Evolutionary conservation across 2,329 filamentous ascomycete genomes (phyloP).

Genomic region (Alternaria brassicae): DNA sequence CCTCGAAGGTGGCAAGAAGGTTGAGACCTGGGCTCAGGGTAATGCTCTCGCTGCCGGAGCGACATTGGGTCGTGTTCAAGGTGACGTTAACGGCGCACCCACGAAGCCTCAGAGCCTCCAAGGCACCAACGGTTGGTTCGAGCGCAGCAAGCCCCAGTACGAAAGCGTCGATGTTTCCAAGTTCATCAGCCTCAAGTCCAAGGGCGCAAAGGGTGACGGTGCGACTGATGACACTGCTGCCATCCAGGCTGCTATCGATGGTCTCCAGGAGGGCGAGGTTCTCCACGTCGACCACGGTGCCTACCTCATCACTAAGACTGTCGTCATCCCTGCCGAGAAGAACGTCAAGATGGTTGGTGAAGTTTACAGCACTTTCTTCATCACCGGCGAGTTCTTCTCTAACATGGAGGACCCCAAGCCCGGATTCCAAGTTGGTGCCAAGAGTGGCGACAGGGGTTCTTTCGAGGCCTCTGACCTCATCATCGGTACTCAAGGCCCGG

Average conservation of each 20-base stretch:
- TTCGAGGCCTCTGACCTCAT: slow-evolving; percentile 91
- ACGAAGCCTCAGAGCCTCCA: slow-evolving; percentile 73
- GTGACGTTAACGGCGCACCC: slow-evolving; percentile 54
- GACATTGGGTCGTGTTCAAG: slow-evolving; percentile 64
- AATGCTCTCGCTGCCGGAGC: slow-evolving; percentile 67
- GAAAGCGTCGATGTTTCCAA: slow-evolving; percentile 68
- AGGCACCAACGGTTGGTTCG: slow-evolving; percentile 73
- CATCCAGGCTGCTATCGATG: slow-evolving; percentile 80
- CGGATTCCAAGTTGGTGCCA: slow-evolving; percentile 83
- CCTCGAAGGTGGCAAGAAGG: slow-evolving; percentile 71
- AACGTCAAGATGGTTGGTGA: slow-evolving; percentile 89
- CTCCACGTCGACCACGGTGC: slow-evolving; percentile 71
- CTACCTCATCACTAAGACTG: slow-evolving; percentile 66
- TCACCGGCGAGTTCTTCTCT: slow-evolving; percentile 74
- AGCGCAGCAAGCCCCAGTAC: slow-evolving; percentile 90
- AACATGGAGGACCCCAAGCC: slow-evolving; percentile 78
- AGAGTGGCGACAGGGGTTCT: slow-evolving; percentile 73
- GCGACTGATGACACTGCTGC: slow-evolving; percentile 83
- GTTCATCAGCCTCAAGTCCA: slow-evolving; percentile 83
- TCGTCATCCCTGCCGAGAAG: slow-evolving; percentile 66
- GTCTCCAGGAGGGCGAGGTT: slow-evolving; percentile 65
- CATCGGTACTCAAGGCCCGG: slow-evolving; percentile 81
- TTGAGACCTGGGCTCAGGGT: slow-evolving; percentile 81
- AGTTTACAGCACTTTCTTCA: slow-evolving; percentile 90
- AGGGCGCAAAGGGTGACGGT: slow-evolving; percentile 88